These are phyloP conservation scores for Termitomyces sp. DNA, from an alignment of 768 basidiomycete genomes.

Conservation along the genomic window DNA sequence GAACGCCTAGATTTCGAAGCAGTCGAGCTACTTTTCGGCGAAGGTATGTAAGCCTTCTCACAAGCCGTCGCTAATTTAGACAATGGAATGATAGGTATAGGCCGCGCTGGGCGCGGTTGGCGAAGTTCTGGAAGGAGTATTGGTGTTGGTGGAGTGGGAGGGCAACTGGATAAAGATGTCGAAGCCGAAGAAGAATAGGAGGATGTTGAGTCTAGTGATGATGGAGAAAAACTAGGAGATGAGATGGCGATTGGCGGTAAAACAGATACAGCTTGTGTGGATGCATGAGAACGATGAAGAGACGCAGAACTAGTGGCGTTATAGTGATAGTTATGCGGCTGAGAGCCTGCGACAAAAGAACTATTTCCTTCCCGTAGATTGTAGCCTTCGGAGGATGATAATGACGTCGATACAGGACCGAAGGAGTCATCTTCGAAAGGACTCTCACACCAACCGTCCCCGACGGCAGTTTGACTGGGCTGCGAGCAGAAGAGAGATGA, in stretches of 20 bases:
- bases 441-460: conserved; percentile 6
- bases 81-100: conserved; percentile 38
- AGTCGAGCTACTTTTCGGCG: background rate
- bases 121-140: conserved; percentile 20
- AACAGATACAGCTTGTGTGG: background rate
- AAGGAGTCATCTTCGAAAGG: conserved; percentile 6
- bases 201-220: conserved; percentile 17
- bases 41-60: conserved; percentile 18
- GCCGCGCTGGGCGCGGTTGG: conserved; percentile 41
- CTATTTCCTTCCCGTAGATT: background rate
- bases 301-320: conserved; percentile 5
- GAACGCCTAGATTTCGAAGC: background rate
- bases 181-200: conserved; percentile 14
- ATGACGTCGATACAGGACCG: conserved; percentile 9
- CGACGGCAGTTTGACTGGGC: conserved; percentile 1
- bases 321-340: conserved; percentile 4
- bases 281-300: background rate
- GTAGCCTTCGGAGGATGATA: background rate
- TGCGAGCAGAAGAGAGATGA: conserved; percentile 5
- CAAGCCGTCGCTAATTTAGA: conserved; percentile 34
- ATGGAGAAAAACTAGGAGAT: conserved; percentile 9
- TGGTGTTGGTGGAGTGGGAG: conserved; percentile 20
- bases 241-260: conserved; percentile 7
- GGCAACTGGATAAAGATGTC: conserved; percentile 5
- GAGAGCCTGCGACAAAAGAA: background rate